phyloP scores from a whole-genome alignment of 768 basidiomycete species.

The Auricularia sp. region DNA sequence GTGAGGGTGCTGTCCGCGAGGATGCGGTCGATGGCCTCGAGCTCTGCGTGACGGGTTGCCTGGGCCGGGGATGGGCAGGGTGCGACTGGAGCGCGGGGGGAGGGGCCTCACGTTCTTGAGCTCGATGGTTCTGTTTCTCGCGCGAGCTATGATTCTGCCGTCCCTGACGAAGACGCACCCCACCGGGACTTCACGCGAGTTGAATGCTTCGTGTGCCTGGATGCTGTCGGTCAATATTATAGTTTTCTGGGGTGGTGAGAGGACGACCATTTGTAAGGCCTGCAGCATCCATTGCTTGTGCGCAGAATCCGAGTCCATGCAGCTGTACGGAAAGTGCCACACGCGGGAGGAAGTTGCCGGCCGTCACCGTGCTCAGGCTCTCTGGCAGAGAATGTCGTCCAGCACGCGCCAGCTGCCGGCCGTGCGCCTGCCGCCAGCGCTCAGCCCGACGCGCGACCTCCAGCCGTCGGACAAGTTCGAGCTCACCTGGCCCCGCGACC shows the following conservation, averaged over 20 bases:
- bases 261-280: conserved; percentile 67
- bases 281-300: conserved; percentile 58
- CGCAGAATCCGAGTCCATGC: conserved; percentile 5
- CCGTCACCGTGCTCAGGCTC: background rate
- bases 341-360: background rate
- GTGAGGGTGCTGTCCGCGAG: conserved; percentile 54
- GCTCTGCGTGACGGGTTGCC: conserved; percentile 96
- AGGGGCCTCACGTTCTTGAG: conserved; percentile 63
- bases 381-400: background rate
- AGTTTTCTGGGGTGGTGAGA: no score
- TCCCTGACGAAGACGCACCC: conserved; percentile 91
- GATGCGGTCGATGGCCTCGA: conserved; percentile 90
- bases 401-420: conserved; percentile 26
- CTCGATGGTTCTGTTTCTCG: conserved; percentile 90
- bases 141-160: conserved; percentile 67
- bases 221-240: conserved; percentile 8
- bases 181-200: conserved; percentile 84
- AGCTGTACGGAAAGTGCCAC: background rate
- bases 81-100: background rate
- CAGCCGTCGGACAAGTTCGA: conserved; percentile 47
- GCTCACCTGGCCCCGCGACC: conserved; percentile 46
- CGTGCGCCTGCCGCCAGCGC: conserved; percentile 39
- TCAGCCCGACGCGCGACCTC: conserved; percentile 37
- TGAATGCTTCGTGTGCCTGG: conserved; percentile 79
- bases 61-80: conserved; percentile 21